Percentiles rank a stretch among this genome's conserved stretches.
These are phyloP conservation scores for Wallacemonas collosoma DNA, from an alignment of 208 protist species.

Conservation along the genomic window DNA sequence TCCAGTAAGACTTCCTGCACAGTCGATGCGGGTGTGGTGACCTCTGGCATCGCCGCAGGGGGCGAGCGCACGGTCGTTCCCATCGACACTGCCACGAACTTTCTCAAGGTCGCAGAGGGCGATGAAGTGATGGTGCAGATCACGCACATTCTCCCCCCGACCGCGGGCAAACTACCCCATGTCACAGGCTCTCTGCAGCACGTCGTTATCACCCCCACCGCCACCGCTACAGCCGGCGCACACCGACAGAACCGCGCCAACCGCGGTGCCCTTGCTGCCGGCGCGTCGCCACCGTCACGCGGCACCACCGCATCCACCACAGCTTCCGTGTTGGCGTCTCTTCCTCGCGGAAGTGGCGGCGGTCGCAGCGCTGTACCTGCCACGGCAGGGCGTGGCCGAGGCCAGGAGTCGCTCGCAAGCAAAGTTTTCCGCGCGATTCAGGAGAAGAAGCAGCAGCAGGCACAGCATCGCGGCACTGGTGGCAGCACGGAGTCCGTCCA, in stretches of 20 bases:
- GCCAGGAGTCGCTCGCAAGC: slow-evolving; percentile 43
- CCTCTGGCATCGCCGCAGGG: slow-evolving; percentile 12
- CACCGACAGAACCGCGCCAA: slow-evolving; percentile 17
- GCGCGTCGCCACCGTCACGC: background rate
- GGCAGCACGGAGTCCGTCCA: background rate
- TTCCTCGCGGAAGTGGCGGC: background rate
- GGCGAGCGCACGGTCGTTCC: slow-evolving; percentile 36
- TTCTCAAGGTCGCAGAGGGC: slow-evolving; percentile 55
- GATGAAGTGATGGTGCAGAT: slow-evolving; percentile 70
- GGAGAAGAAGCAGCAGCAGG: slow-evolving; percentile 27
- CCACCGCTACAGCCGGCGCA: slow-evolving; percentile 21
- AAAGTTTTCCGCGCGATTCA: slow-evolving; percentile 53
- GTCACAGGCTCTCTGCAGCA: slow-evolving; percentile 25
- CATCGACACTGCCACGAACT: slow-evolving; percentile 71
- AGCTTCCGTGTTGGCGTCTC: background rate
- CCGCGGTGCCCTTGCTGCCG: slow-evolving; percentile 4
- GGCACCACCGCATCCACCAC: background rate
- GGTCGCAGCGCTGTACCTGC: background rate
- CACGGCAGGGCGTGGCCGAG: slow-evolving; percentile 11
- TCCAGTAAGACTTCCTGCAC: slow-evolving; percentile 46
- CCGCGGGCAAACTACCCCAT: slow-evolving; percentile 35
- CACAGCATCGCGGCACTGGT: background rate
- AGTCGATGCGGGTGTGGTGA: slow-evolving; percentile 64
- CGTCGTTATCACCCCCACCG: slow-evolving; percentile 21
- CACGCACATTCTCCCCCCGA: slow-evolving; percentile 26